phyloP scores from a whole-genome alignment of 805 yeast genomes.

The Ogataea nakhonphanomensis region DNA sequence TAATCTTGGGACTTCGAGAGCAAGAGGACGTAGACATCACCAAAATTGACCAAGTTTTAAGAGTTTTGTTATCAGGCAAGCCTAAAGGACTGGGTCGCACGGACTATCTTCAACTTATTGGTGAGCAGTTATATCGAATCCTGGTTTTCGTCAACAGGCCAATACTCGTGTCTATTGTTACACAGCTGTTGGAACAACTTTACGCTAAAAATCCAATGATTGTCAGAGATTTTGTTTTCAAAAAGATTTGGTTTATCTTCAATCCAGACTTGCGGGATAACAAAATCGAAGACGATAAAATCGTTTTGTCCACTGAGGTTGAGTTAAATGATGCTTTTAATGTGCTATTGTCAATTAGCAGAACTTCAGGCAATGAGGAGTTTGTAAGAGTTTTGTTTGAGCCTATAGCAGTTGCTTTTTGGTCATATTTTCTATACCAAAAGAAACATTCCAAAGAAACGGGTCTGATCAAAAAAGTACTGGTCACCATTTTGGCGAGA shows the following conservation, averaged over 20 bases:
- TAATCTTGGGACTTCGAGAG: conserved; percentile 73
- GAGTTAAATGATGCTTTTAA: conserved; percentile 60
- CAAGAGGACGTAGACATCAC: conserved; percentile 63
- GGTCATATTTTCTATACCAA: conserved; percentile 45
- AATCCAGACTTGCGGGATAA: conserved; percentile 31
- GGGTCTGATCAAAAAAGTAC: conserved; percentile 36
- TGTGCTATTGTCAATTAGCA: conserved; percentile 60
- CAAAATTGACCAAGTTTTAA: conserved; percentile 64
- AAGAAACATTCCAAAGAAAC: conserved; percentile 30
- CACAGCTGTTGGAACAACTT: conserved; percentile 50
- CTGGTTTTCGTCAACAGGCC: conserved; percentile 62
- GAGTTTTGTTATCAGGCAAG: conserved; percentile 53
- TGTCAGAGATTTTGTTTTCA: conserved; percentile 56
- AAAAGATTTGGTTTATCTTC: conserved; percentile 44
- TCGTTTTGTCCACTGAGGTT: conserved; percentile 42
- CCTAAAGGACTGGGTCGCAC: conserved; percentile 49
- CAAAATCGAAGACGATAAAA: conserved; percentile 25
- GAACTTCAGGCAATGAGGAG: conserved; percentile 35
- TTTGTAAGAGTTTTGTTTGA: conserved; percentile 33
- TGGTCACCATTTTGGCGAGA: conserved; percentile 32
- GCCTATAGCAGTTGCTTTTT: conserved; percentile 32
- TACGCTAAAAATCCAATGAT: conserved; percentile 49
- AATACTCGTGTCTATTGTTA: conserved; percentile 50
- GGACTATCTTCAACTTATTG: conserved; percentile 56
- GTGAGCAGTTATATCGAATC: conserved; percentile 59